phyloP scores from a whole-genome alignment of 257 asterid species.

The Ocimum tenuiflorum region DNA sequence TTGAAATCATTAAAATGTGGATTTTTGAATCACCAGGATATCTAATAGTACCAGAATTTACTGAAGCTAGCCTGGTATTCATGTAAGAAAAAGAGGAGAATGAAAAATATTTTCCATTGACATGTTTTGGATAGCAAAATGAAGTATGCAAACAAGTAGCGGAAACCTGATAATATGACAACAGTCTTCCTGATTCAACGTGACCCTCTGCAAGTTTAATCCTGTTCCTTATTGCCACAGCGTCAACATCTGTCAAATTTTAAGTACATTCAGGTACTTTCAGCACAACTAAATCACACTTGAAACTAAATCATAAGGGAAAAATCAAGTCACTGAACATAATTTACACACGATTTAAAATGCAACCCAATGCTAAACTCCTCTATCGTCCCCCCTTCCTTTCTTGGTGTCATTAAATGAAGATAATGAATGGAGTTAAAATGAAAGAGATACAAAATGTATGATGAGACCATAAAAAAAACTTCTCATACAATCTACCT shows the following conservation, averaged over 20 bases:
- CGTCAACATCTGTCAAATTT: slow-evolving; percentile 41
- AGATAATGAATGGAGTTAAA: not conserved
- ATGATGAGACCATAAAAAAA: not conserved
- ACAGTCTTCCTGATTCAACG: slow-evolving; percentile 85
- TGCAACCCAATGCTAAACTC: not conserved
- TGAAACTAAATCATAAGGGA: not conserved
- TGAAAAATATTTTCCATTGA: not conserved
- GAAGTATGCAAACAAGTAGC: slow-evolving; percentile 4
- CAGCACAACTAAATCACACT: slow-evolving; percentile 9
- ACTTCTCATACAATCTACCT: too few relatives aligned
- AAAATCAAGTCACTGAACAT: not conserved
- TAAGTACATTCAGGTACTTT: slow-evolving; percentile 20
- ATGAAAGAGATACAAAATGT: slow-evolving; percentile 3
- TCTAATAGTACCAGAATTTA: not conserved
- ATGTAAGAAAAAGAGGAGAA: slow-evolving; percentile 6
- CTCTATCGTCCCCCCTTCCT: not conserved
- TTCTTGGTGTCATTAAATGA: not conserved
- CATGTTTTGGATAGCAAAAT: not conserved
- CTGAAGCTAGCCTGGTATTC: not conserved
- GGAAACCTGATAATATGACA: slow-evolving; percentile 71
- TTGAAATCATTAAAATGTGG: not conserved
- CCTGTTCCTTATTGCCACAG: slow-evolving; percentile 49
- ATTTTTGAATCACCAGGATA: not conserved
- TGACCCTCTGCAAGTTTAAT: slow-evolving; percentile 81
- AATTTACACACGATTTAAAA: slow-evolving; percentile 1